These are phyloP conservation scores for Penicillium pulvis DNA, from an alignment of 495 filamentous ascomycete species.

Conservation along the genomic window DNA sequence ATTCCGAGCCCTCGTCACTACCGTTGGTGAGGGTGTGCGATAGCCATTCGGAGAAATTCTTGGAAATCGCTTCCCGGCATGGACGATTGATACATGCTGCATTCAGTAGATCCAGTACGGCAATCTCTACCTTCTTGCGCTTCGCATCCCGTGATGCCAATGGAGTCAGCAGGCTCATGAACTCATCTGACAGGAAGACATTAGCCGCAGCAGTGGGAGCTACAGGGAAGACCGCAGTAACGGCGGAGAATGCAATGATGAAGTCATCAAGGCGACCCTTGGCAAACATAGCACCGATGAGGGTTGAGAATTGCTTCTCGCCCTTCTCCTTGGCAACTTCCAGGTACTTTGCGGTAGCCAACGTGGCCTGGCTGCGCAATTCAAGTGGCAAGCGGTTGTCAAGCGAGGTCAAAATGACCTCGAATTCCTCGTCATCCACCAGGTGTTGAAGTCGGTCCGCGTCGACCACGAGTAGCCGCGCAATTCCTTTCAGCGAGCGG, in stretches of 20 bases:
- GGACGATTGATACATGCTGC: conserved; percentile 80
- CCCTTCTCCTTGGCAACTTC: conserved; percentile 71
- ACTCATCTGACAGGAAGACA: conserved; percentile 84
- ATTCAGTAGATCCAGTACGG: conserved; percentile 83
- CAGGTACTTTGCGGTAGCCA: conserved; percentile 78
- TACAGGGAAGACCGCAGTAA: conserved; percentile 83
- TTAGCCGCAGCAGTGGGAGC: conserved; percentile 66
- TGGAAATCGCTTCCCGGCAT: conserved; percentile 78
- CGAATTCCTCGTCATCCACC: conserved; percentile 76
- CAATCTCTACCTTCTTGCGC: conserved; percentile 75
- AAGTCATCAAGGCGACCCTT: conserved; percentile 59
- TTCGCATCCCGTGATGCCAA: conserved; percentile 73
- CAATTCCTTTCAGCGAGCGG: conserved; percentile 62
- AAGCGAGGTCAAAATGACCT: conserved; percentile 74
- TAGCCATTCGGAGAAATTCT: conserved; percentile 81
- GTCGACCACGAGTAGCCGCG: conserved; percentile 62
- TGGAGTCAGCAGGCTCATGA: conserved; percentile 68
- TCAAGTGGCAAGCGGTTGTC: conserved; percentile 71
- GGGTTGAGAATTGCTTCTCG: conserved; percentile 61
- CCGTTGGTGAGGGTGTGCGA: conserved; percentile 73
- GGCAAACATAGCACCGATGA: conserved; percentile 60
- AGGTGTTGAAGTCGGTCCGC: conserved; percentile 60
- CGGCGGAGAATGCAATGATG: conserved; percentile 83
- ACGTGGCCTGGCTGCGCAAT: conserved; percentile 70
- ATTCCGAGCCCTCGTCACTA: conserved; percentile 60